Evolutionary conservation across 208 protist species (phyloP), one percentile per base, ranked within the genome.

Genomic region (Polymyxa betae): DNA sequence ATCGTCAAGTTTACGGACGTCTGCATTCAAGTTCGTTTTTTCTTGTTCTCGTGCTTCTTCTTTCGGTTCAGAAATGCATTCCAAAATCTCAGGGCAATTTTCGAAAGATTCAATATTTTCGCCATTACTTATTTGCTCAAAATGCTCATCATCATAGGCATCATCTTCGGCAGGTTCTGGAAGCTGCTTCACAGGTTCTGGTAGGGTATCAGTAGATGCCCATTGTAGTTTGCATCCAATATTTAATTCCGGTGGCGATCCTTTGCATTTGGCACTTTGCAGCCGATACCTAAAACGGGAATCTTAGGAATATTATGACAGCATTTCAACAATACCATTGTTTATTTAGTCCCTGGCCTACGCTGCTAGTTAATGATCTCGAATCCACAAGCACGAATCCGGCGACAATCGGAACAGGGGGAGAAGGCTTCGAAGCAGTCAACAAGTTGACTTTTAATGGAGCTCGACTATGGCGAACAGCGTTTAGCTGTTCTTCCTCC

Each of bases 261-360:
- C 16, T 82, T 82, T 35, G n/a, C 72, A 40, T n/a, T 82, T 82
- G n/a, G 72, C 72, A n/a, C 40, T 82, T 43, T 82, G 72, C 72
- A 82, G 40, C 5, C 40, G n/a, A n/a, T 45, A 82, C 72, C 72
- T 82, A 43, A 5, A 82, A n/a, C 72, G 35, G 5, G 5, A 16
- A 82, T 12, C 10, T 82, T 35, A 35, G n/a, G n/a, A 43, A 35
- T 45, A 43, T 43, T 38, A 5, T 5, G 72, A 45, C 40, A 82
- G 16, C 5, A 45, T 82, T 20, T 12, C n/a, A n/a, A 35, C 5
- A 43, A 35, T 43, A 82, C 72, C 72, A 82, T 82, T 82, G 72
- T n/a, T 43, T 82, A 20, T 5, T 5, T 40, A 43, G 5, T 16
- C 35, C 72, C 5, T 43, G n/a, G 5, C n/a, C n/a, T 45, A 35